Percentiles rank a stretch among this genome's conserved stretches.
These are phyloP conservation scores for Pleodorina starrii DNA, from an alignment of 139 green algal species.

Conservation along the genomic window DNA sequence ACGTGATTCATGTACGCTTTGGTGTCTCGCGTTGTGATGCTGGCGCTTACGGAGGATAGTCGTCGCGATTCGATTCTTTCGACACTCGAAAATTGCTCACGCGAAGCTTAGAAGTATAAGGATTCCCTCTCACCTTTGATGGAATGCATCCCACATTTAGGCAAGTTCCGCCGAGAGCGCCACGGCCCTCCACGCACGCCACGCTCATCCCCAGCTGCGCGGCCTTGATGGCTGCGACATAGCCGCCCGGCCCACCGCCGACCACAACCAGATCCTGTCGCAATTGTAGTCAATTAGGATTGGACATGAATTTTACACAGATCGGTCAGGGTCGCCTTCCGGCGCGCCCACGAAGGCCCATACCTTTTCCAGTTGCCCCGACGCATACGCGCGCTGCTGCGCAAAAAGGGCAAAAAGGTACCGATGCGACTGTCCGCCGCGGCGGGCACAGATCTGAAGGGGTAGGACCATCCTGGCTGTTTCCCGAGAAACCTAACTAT, in stretches of 20 bases:
- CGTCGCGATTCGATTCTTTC: too few relatives aligned
- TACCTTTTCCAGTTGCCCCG: conserved; percentile 28
- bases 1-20: too few relatives aligned
- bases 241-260: conserved; percentile 96
- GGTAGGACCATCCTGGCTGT: conserved; percentile 9
- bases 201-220: conserved; percentile 96
- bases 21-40: too few relatives aligned
- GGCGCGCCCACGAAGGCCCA: too few relatives aligned
- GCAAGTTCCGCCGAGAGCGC: conserved; percentile 95
- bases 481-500: conserved; percentile 16
- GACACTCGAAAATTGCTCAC: too few relatives aligned
- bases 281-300: neutral
- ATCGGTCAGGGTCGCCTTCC: neutral
- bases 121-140: conserved; percentile 78
- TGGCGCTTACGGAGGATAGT: too few relatives aligned
- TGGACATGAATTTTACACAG: neutral
- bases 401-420: neutral
- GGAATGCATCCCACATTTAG: conserved; percentile 99
- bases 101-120: neutral
- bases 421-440: conserved; percentile 1
- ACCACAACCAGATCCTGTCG: conserved; percentile 95
- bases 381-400: conserved; percentile 9
- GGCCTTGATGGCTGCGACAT: conserved; percentile 99
- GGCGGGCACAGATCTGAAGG: conserved; percentile 4
- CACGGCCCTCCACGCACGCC: conserved; percentile 95